Conservation (phyloP, 2,329 filamentous ascomycete genomes). For the Beauveria bassiana region DNA sequence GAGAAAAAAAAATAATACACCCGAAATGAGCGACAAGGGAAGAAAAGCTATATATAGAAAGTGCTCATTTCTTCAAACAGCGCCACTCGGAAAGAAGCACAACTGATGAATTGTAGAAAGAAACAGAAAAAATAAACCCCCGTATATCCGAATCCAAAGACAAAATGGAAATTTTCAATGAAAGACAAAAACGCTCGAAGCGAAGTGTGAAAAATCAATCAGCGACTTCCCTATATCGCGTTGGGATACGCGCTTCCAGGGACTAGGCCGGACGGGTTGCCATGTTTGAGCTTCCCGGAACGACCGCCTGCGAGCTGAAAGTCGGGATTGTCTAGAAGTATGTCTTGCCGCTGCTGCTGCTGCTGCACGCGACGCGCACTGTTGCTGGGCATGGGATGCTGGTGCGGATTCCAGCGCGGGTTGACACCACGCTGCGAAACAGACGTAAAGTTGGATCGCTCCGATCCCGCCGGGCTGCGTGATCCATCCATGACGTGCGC, state of each 20-base stretch:
- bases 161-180: background rate
- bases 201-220: background rate
- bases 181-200: conserved; percentile 3
- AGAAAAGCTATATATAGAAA: conserved; percentile 1
- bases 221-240: conserved; percentile 18
- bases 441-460: conserved; percentile 80
- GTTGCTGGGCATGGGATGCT: conserved; percentile 34
- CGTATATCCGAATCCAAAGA: background rate
- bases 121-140: background rate
- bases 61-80: background rate
- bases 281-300: conserved; percentile 18
- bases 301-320: conserved; percentile 59
- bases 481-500: conserved; percentile 45
- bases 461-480: conserved; percentile 68
- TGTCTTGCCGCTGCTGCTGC: conserved; percentile 58
- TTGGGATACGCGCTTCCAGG: conserved; percentile 46
- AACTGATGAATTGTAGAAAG: background rate
- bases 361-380: conserved; percentile 38
- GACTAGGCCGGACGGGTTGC: conserved; percentile 34
- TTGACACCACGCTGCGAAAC: conserved; percentile 85
- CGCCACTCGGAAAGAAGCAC: background rate
- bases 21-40: background rate
- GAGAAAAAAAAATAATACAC: background rate
- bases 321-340: conserved; percentile 78
- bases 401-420: conserved; percentile 67